Conservation (phyloP, 805 yeast genomes). For the Tetrapisispora phaffii region DNA sequence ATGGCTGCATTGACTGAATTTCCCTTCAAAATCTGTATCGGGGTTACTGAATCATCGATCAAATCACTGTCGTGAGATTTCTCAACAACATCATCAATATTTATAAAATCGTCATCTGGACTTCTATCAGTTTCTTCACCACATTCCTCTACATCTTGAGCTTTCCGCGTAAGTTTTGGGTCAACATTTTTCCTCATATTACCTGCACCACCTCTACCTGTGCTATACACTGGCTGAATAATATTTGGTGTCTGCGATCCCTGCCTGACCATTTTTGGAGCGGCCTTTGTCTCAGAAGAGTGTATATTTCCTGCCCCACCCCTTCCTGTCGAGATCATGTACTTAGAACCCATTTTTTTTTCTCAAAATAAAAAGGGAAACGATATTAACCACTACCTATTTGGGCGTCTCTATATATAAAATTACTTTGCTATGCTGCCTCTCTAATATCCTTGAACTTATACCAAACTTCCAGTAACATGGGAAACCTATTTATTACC, state of each 20-base stretch:
- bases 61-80: conserved; percentile 1
- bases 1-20: conserved; percentile 3
- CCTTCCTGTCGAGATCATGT: conserved; percentile 50
- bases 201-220: conserved; percentile 76
- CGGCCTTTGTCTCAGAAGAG: conserved; percentile 36
- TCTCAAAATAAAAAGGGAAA: too few relatives aligned
- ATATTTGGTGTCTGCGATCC: conserved; percentile 56
- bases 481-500: too few relatives aligned
- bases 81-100: neutral
- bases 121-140: conserved; percentile 4
- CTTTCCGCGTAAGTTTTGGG: conserved; percentile 46
- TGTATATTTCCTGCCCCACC: conserved; percentile 72
- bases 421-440: too few relatives aligned
- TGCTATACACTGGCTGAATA: conserved; percentile 46
- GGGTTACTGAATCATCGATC: conserved; percentile 9
- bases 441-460: too few relatives aligned
- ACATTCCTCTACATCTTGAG: conserved; percentile 54
- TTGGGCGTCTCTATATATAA: too few relatives aligned
- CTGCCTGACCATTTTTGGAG: conserved; percentile 47
- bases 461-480: too few relatives aligned
- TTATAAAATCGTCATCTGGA: neutral
- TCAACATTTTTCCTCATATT: conserved; percentile 59
- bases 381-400: too few relatives aligned
- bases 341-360: conserved; percentile 3
- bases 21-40: conserved; percentile 5